Evolutionary conservation across 345 rosid species (phyloP).

Genomic region (Eucalyptus regnans): DNA sequence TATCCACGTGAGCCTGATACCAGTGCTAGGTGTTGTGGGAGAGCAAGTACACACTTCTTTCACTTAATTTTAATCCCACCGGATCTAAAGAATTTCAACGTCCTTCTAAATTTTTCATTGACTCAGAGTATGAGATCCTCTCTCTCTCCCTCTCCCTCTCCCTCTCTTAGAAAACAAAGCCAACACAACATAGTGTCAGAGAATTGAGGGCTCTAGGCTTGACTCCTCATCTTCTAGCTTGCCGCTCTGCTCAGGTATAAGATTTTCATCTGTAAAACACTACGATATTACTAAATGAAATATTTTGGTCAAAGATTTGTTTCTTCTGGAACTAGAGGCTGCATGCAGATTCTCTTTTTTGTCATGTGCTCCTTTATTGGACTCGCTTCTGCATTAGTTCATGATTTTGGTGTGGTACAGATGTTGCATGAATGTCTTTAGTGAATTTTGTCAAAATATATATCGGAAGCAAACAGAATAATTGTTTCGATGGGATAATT

Average conservation of each 20-base stretch:
- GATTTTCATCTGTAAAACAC: background rate
- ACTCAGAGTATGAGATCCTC: background rate
- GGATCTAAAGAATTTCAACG: background rate
- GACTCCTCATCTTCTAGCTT: constrained; percentile 88
- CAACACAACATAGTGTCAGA: constrained; percentile 63
- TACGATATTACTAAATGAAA: background rate
- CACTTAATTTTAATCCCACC: background rate
- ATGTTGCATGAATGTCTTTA: background rate
- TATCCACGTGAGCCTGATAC: constrained; percentile 93
- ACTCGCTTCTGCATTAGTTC: background rate
- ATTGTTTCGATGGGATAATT: background rate
- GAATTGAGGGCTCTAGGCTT: constrained; percentile 92
- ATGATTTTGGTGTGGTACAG: background rate
- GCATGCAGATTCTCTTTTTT: background rate
- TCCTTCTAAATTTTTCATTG: background rate
- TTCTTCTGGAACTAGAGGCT: background rate
- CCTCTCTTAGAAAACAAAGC: constrained; percentile 6
- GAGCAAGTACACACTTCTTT: constrained; percentile 58
- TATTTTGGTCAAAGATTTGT: background rate
- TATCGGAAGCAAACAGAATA: background rate
- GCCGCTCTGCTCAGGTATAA: constrained; percentile 86
- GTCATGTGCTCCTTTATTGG: background rate
- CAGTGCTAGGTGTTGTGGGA: constrained; percentile 92
- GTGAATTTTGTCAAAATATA: background rate
- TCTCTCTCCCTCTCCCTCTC: background rate